These are phyloP conservation scores for Trichoderma asperellum DNA, from an alignment of 2,329 filamentous ascomycete species.

Conservation along the genomic window DNA sequence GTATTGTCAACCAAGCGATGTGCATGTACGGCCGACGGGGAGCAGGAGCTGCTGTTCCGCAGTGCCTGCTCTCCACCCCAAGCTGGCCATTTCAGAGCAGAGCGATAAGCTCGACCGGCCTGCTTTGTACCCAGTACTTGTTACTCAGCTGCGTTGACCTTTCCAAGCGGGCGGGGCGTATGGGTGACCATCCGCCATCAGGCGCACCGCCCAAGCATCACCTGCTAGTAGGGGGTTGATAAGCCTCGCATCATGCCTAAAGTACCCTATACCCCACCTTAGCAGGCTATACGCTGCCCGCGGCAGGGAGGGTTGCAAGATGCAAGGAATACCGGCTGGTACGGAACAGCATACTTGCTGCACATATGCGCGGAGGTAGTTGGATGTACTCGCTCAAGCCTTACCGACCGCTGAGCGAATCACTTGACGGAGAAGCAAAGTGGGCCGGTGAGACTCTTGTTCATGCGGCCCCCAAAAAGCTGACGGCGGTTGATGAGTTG, in stretches of 20 bases:
- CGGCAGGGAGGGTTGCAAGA: neutral
- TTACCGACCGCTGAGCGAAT: slow-evolving; percentile 10
- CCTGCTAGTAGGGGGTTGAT: slow-evolving; percentile 14
- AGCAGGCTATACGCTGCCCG: neutral
- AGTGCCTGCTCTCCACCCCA: neutral
- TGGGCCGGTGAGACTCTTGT: slow-evolving; percentile 20
- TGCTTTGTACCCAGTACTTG: neutral
- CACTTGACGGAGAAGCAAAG: slow-evolving; percentile 19
- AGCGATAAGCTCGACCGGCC: neutral
- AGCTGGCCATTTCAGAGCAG: neutral
- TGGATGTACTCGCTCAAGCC: neutral
- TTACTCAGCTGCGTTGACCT: neutral
- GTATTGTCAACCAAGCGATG: too few relatives aligned
- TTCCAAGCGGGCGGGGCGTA: neutral
- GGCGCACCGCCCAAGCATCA: slow-evolving; percentile 4
- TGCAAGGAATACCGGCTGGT: neutral
- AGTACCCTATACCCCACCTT: neutral
- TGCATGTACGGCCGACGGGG: neutral
- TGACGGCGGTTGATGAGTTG: neutral
- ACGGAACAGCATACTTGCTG: neutral
- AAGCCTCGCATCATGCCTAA: neutral
- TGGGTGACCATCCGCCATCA: neutral
- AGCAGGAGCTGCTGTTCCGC: neutral
- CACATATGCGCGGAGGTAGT: neutral
- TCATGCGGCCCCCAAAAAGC: slow-evolving; percentile 14